Conservation (phyloP, 495 filamentous ascomycete species). For the Aspergillus egyptiacus region DNA sequence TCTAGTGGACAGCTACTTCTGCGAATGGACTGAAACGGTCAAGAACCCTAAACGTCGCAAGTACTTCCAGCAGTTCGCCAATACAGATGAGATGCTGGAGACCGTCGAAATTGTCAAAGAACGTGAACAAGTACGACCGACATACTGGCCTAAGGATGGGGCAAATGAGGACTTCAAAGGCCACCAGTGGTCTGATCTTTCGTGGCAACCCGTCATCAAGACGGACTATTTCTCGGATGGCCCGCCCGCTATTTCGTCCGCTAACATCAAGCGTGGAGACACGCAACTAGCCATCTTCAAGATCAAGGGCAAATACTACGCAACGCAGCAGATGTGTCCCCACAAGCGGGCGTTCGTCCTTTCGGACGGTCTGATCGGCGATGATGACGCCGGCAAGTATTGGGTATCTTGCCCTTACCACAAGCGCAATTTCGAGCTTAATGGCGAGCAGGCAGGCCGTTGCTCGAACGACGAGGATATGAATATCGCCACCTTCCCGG, state of each 20-base stretch:
- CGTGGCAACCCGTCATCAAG: slow-evolving; percentile 82
- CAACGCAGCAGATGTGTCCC: slow-evolving; percentile 97
- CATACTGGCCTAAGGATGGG: slow-evolving; percentile 73
- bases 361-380: slow-evolving; percentile 82
- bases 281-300: slow-evolving; percentile 92
- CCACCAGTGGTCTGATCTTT: slow-evolving; percentile 63
- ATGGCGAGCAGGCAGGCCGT: slow-evolving; percentile 58
- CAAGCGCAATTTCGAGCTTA: slow-evolving; percentile 85
- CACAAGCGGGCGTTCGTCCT: slow-evolving; percentile 92
- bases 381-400: slow-evolving; percentile 56
- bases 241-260: slow-evolving; percentile 57
- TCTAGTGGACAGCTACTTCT: slow-evolving; percentile 83
- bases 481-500: slow-evolving; percentile 81
- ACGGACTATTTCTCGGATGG: slow-evolving; percentile 66
- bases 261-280: slow-evolving; percentile 79
- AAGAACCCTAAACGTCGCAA: slow-evolving; percentile 60
- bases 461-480: slow-evolving; percentile 73
- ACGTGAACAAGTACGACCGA: slow-evolving; percentile 68
- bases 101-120: slow-evolving; percentile 68
- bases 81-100: slow-evolving; percentile 68
- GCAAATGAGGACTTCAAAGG: slow-evolving; percentile 69
- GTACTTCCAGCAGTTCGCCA: slow-evolving; percentile 81
- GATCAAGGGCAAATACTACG: slow-evolving; percentile 74
- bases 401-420: slow-evolving; percentile 91
- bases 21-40: slow-evolving; percentile 90